Percentiles rank a stretch among this genome's conserved stretches.
These are phyloP conservation scores for Trifolium dubium DNA, from an alignment of 306 rosid genomes.

Conservation along the genomic window DNA sequence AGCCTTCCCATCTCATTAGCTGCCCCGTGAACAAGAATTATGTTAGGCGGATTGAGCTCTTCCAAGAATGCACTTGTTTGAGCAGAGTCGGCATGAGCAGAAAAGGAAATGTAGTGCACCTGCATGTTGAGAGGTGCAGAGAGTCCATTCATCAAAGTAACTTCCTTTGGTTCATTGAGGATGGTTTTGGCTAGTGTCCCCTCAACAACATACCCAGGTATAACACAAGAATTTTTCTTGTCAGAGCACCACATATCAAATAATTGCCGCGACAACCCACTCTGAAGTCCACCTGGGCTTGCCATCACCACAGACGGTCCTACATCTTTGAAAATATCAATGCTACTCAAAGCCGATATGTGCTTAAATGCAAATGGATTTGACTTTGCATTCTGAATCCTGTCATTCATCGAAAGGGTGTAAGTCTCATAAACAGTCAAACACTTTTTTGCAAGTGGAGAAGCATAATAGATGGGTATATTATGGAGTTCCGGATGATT, in stretches of 20 bases:
- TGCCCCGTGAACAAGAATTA: conserved; percentile 95
- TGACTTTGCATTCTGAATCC: conserved; percentile 30
- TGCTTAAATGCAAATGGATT: background rate
- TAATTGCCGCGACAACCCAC: conserved; percentile 86
- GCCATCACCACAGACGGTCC: conserved; percentile 97
- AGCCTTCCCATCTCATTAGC: conserved; percentile 98
- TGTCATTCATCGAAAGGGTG: conserved; percentile 95
- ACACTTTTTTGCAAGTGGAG: conserved; percentile 94
- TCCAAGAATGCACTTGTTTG: conserved; percentile 92
- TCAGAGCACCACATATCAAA: conserved; percentile 96
- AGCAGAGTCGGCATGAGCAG: conserved; percentile 96
- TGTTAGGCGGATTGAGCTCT: conserved; percentile 90
- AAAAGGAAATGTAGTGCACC: conserved; percentile 93
- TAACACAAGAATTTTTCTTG: conserved; percentile 79
- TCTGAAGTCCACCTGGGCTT: conserved; percentile 87
- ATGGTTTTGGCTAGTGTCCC: conserved; percentile 94
- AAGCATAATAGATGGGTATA: conserved; percentile 92
- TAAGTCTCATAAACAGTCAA: conserved; percentile 91
- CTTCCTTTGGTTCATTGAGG: conserved; percentile 92
- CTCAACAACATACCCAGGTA: conserved; percentile 90
- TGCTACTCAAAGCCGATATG: background rate
- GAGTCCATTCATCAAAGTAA: conserved; percentile 88
- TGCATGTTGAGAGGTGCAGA: conserved; percentile 89
- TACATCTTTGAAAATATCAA: conserved; percentile 77
- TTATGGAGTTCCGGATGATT: conserved; percentile 92